Evolutionary conservation across 2,329 filamentous ascomycete species (phyloP).

Genomic region (Colletotrichum eremochloae): DNA sequence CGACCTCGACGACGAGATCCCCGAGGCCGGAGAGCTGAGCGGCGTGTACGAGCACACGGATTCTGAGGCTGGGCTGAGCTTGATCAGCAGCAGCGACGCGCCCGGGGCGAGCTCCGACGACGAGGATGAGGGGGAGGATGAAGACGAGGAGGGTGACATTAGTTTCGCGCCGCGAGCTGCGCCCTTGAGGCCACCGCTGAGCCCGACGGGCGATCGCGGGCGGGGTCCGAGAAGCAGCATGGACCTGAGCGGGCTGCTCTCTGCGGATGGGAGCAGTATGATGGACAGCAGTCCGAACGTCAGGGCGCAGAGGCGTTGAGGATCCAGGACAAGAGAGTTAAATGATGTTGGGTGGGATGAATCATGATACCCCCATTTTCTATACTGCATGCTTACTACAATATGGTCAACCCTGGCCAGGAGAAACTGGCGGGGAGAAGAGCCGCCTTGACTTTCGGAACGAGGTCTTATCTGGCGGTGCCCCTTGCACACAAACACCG

Average conservation of each 20-base stretch:
- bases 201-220: slow-evolving; percentile 52
- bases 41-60: slow-evolving; percentile 83
- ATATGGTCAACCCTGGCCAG: not conserved
- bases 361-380: slow-evolving; percentile 34
- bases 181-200: slow-evolving; percentile 51
- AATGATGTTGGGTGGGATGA: not conserved
- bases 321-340: slow-evolving; percentile 17
- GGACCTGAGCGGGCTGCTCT: slow-evolving; percentile 69
- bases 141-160: slow-evolving; percentile 48
- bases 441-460: not conserved
- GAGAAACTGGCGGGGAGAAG: not conserved
- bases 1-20: slow-evolving; percentile 80
- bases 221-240: slow-evolving; percentile 60
- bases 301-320: slow-evolving; percentile 51
- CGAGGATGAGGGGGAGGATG: slow-evolving; percentile 41
- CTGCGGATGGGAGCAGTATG: slow-evolving; percentile 69
- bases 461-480: not conserved
- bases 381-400: not conserved
- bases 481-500: not conserved
- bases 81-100: slow-evolving; percentile 55
- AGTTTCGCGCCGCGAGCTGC: slow-evolving; percentile 57
- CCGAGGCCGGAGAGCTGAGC: slow-evolving; percentile 67
- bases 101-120: slow-evolving; percentile 43
- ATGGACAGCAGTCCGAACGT: slow-evolving; percentile 67
- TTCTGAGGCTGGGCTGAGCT: slow-evolving; percentile 74